Base-by-base conservation (phyloP, 2,329 filamentous ascomycete species). In the Xylariaceae sp. region DNA sequence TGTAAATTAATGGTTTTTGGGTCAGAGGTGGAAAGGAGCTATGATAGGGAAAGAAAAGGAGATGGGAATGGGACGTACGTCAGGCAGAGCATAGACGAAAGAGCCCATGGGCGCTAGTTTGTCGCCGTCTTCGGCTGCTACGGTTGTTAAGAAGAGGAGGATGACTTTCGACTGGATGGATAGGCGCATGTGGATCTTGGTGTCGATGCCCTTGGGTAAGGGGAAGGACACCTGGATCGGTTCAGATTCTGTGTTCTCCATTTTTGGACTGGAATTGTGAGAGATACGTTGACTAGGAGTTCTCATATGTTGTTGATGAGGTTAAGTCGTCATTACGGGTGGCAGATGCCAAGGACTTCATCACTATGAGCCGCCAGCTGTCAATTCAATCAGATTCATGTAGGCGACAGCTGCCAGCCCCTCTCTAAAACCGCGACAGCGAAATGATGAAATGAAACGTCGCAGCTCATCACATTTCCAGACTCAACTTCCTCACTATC, bases 11-110 rank as follows among this genome's bases (percentile, higher is more conserved):
- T 6, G 23, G 37, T 4, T 18, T 11, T 13, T 4, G n/a, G 13
- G 34, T n/a, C 15, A 11, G n/a, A 9, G 49, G 11, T 5, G 49
- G n/a, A 15, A 13, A 13, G 11, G 51, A 48, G 48, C 17, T 23
- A 23, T 23, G 23, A 23, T 17, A 17, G 23, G 23, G 23, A 5
- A 23, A 5, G 23, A 5, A 23, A 23, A 23, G 23, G 11, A n/a
- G 17, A 2, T 17, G 17, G 17, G 17, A 2, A 17, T 17, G 17
- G 17, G 17, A 72, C 77, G 68, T 77, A 96, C 94, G 76, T 96
- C 89, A 13, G 94, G 93, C 73, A 99, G 84, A 2, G 92, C 90
- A 72, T 96, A 97, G 51, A 97, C 90, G 71, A 97, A 93, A 53
- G 91, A 96, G 2, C 94, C 93, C 74, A 97, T 81, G 53, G 82